Evolutionary conservation across 768 basidiomycete species (phyloP), one percentile per base, ranked within the genome.

Genomic region (Galerina marginata): DNA sequence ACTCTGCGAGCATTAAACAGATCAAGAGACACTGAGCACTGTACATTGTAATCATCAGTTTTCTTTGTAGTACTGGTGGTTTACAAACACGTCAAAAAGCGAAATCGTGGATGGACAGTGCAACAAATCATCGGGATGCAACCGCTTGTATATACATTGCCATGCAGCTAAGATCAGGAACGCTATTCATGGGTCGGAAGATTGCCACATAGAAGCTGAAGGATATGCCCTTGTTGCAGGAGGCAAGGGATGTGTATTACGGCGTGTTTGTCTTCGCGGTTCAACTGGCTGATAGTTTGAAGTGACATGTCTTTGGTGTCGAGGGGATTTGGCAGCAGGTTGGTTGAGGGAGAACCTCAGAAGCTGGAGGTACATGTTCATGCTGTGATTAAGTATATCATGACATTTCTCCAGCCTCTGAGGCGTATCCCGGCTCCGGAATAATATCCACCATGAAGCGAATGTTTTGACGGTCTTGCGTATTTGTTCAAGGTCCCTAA

Each of bases 1-100:
- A 11, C 61, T 73, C 9, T 71, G 70, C 39, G 72, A 72, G 47
- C 71, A 73, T 58, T 71, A 53, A 47, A 39, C 29, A 33, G 2
- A 20, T 20, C 20, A 20, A 20, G 20, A 20, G 20, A 20, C 20
- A 20, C 20, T 20, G 20, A 1, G 29, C 29, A 7, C 29, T 7
- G 29, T 33, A 33, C 29, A 33, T 5, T 33, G 1, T 4, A 33
- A 33, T 33, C 7, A 20, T 33, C 2, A 4, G 29, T 33, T 33
- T 33, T 5, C 29, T 33, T 33, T 5, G 29, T 33, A 4, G 29
- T 33, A 33, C 7, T 33, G 29, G 5, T 33, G 29, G 29, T 33
- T 33, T 33, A 5, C 29, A 7, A 33, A 33, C 7, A 33, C 7
- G 7, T 33, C 7, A 2, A 33, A 33, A 7, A 5, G 29, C 5